These are phyloP conservation scores for Cladosporium sp. DNA, from an alignment of 2,329 filamentous ascomycete species.

Conservation along the genomic window DNA sequence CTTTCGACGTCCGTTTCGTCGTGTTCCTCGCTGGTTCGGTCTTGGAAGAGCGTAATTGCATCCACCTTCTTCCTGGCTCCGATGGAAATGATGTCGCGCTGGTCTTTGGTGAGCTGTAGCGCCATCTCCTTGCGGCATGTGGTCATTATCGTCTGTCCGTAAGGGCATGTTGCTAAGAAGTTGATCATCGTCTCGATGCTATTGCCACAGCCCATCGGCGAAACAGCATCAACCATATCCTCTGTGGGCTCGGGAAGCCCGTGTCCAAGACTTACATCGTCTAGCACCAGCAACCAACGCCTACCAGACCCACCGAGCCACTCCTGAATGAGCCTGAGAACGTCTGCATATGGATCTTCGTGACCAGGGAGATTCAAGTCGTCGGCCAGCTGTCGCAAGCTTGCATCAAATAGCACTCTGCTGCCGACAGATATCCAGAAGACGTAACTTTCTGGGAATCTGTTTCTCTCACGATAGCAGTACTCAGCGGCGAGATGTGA, in stretches of 20 bases:
- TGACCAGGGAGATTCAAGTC: slow-evolving; percentile 22
- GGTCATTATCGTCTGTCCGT: neutral
- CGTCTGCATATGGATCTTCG: slow-evolving; percentile 25
- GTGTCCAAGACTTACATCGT: neutral
- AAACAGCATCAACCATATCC: neutral
- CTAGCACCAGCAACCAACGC: slow-evolving; percentile 6
- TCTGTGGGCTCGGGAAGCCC: neutral
- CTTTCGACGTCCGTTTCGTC: neutral
- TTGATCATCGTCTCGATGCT: neutral
- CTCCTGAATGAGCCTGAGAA: slow-evolving; percentile 26
- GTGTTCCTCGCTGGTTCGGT: neutral
- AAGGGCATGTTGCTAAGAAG: neutral
- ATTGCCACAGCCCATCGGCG: neutral
- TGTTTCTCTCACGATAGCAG: slow-evolving; percentile 18
- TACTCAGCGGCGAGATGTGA: slow-evolving; percentile 34
- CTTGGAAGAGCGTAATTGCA: neutral
- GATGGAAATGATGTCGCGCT: neutral
- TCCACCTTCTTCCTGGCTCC: slow-evolving; percentile 3
- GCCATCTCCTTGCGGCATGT: neutral
- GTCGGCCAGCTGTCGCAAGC: slow-evolving; percentile 25
- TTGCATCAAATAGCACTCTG: slow-evolving; percentile 27
- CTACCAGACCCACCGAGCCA: slow-evolving; percentile 28
- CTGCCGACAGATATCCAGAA: slow-evolving; percentile 33
- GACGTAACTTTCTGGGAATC: slow-evolving; percentile 27
- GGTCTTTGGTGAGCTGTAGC: neutral